Evolutionary conservation across 169 alveolate genomes (phyloP).

Genomic region (Eimeria sp.): DNA sequence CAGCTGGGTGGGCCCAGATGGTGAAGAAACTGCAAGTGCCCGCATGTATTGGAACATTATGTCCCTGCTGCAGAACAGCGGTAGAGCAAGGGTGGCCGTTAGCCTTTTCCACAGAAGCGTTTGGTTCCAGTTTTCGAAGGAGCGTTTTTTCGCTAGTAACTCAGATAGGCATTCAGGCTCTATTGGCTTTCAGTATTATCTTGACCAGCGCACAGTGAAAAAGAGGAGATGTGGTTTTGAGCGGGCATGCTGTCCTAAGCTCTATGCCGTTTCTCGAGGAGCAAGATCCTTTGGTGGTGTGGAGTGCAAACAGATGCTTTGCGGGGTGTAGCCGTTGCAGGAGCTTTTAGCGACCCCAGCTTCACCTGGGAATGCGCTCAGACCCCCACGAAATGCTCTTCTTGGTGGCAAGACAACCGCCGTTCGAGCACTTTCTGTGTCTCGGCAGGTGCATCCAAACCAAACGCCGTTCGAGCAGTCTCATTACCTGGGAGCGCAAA

Average conservation of each 20-base stretch:
- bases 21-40: neutral
- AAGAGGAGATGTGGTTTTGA: neutral
- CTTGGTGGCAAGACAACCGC: neutral
- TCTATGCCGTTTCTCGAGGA: neutral
- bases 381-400: neutral
- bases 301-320: neutral
- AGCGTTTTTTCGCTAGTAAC: neutral
- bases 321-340: neutral
- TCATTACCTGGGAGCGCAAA: neutral
- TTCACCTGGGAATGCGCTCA: neutral
- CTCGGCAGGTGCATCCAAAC: too few relatives aligned
- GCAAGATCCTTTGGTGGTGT: neutral
- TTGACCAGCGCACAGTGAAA: neutral
- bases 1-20: neutral
- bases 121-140: neutral
- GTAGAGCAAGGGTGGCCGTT: slow-evolving; percentile 3
- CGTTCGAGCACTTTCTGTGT: neutral
- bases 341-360: neutral
- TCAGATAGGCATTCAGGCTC: neutral
- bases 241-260: neutral
- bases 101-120: neutral
- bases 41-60: neutral
- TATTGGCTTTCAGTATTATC: neutral
- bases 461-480: neutral
- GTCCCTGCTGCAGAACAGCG: neutral